Base-by-base conservation (phyloP, 1,284 basidiomycete genomes). In the Trametes pubescens region DNA sequence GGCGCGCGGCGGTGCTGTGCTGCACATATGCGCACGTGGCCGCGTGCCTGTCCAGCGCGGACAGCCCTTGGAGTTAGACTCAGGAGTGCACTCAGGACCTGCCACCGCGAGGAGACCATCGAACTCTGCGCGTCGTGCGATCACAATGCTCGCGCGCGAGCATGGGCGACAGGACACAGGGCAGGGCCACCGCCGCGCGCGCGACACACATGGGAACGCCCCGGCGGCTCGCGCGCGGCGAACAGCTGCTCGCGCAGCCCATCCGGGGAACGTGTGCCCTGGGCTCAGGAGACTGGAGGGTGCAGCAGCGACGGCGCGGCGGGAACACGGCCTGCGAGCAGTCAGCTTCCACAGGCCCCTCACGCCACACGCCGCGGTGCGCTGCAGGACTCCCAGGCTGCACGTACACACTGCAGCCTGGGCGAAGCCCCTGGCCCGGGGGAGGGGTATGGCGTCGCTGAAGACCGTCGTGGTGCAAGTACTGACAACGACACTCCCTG, bases 1-100 rank as follows among this genome's bases (percentile, higher is more conserved):
- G 44, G 44, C 44, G 44, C 21, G 10, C 9, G 44, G 21, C 46
- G 40, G 55, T 57, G 55, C 55, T 57, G 55, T 57, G 55, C 43
- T 48, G 46, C 11, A 16, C 24, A 3, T 22, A 3, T 22, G 43
- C 55, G 22, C 55, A 57, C 55, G 55, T 57, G 55, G 44, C 14
- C 47, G 21, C 21, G 44, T 37, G 44, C 21, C 44, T 22, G 55
- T 35, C n/a, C 37, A 38, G 11, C 37, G 37, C 14, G 37, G 11
- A 38, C 37, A 3, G 37, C 11, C 37, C 10, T 38, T 10, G 10
- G 34, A 48, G 24, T 43, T 16, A 43, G 8, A 5, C 40, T 9
- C 40, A 43, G 40, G n/a, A n/a, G n/a, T n/a, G 29, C 29, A 3
- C 8, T 13, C 37, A 38, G 37, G 10, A 3, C 10, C 2, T 38